Conservation (phyloP, 2,329 filamentous ascomycete species). For the Sarocladium brachiariae region DNA sequence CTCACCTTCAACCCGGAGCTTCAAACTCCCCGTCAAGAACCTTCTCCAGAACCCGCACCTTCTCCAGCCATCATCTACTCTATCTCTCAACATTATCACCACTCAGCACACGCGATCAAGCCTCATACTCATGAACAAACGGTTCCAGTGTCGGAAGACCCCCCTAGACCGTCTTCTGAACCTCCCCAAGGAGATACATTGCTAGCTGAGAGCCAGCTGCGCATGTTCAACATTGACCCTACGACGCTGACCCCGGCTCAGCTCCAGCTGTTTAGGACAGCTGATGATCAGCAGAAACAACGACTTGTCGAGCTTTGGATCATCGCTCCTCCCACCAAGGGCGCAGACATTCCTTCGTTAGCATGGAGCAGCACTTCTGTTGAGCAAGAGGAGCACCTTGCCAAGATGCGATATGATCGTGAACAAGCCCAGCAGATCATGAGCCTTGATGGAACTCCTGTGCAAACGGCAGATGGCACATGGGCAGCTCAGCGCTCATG, state of each 20-base stretch:
- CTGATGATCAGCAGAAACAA: constrained; percentile 63
- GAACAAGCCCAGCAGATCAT: constrained; percentile 31
- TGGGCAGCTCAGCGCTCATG: constrained; percentile 35
- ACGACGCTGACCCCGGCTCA: constrained; percentile 65
- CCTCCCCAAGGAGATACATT: constrained; percentile 41
- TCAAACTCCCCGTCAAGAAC: constrained; percentile 23
- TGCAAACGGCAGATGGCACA: constrained; percentile 46
- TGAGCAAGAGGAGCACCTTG: constrained; percentile 53
- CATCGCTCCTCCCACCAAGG: constrained; percentile 63
- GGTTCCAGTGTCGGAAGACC: constrained; percentile 24
- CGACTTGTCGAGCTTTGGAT: constrained; percentile 80
- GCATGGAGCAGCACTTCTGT: constrained; percentile 47
- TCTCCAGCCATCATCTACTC: constrained; percentile 57
- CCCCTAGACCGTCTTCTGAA: constrained; percentile 42
- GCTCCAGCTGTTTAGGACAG: constrained; percentile 69
- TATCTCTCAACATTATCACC: constrained; percentile 77
- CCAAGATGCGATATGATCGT: constrained; percentile 50
- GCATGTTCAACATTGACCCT: constrained; percentile 64
- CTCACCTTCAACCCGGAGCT: constrained; percentile 54
- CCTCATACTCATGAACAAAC: constrained; percentile 18
- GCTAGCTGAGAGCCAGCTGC: constrained; percentile 51
- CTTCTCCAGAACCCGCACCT: constrained; percentile 18
- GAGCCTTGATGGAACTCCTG: constrained; percentile 47
- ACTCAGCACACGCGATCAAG: constrained; percentile 57
- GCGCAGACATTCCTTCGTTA: constrained; percentile 44